Conservation (phyloP, 345 rosid species). For the Eucalyptus erythrocorys region DNA sequence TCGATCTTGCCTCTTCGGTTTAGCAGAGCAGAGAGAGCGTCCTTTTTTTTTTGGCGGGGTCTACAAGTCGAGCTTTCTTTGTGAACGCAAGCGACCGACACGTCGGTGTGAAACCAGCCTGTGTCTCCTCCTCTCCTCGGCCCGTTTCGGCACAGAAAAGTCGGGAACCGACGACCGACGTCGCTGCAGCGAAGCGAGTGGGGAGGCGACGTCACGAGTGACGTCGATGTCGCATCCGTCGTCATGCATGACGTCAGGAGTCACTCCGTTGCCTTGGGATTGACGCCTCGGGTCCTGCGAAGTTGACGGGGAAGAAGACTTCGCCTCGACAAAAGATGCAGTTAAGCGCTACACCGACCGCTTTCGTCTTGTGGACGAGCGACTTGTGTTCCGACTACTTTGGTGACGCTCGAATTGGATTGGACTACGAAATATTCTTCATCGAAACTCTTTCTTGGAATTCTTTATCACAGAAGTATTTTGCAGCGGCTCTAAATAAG, state of each 20-base stretch:
- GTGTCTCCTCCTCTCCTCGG: neutral
- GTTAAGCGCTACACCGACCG: neutral
- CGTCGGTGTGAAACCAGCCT: neutral
- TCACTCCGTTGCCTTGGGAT: neutral
- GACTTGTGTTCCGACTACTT: neutral
- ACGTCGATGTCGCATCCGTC: neutral
- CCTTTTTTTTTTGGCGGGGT: neutral
- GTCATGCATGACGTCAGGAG: neutral
- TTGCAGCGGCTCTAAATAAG: no score
- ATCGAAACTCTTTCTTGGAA: no score
- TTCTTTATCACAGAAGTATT: no score
- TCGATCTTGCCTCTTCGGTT: neutral
- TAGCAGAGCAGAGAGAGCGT: accelerated
- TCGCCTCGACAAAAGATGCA: neutral
- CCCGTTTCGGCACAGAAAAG: neutral
- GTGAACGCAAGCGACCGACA: neutral
- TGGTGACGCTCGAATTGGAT: no score
- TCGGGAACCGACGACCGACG: neutral
- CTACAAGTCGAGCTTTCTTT: neutral
- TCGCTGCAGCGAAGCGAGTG: neutral
- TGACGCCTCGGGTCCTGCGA: neutral
- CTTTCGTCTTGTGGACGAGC: neutral
- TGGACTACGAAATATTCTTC: no score
- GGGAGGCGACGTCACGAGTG: neutral
- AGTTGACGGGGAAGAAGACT: neutral